Conservation (phyloP, 768 basidiomycete species). For the Lentinula sp. region DNA sequence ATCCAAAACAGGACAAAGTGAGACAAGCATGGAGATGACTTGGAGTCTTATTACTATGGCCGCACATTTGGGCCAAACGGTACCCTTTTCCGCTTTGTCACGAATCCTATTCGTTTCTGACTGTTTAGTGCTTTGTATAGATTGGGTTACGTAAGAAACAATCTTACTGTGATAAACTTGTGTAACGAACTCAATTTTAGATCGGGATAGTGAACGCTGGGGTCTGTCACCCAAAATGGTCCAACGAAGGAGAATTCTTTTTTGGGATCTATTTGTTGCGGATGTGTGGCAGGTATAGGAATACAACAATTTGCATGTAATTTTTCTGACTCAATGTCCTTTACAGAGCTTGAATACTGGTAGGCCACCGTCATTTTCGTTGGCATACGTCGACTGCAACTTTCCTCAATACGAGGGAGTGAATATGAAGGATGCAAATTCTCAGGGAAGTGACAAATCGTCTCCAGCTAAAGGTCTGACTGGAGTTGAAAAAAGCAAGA, state of each 20-base stretch:
- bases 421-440: slow-evolving; percentile 18
- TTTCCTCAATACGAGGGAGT: slow-evolving; percentile 39
- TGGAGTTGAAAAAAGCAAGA: slow-evolving; percentile 12
- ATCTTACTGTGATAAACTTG: too few species aligned
- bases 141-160: slow-evolving; percentile 43
- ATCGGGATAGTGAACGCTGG: slow-evolving; percentile 68
- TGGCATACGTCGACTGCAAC: slow-evolving; percentile 62
- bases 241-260: slow-evolving; percentile 57
- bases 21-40: slow-evolving; percentile 69
- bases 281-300: slow-evolving; percentile 60
- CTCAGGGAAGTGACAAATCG: neutral
- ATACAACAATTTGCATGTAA: neutral
- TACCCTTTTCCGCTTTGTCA: slow-evolving; percentile 24
- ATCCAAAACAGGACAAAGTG: slow-evolving; percentile 41
- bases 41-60: slow-evolving; percentile 65
- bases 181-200: neutral
- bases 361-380: slow-evolving; percentile 62
- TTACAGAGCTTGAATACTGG: slow-evolving; percentile 62
- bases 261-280: slow-evolving; percentile 75
- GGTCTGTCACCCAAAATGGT: slow-evolving; percentile 56
- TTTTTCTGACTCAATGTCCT: neutral
- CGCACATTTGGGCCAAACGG: slow-evolving; percentile 59
- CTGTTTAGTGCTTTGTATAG: slow-evolving; percentile 21
- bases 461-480: neutral
- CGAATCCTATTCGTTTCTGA: neutral